Evolutionary conservation across 2,329 filamentous ascomycete genomes (phyloP).

Genomic region (Geosmithia flava): DNA sequence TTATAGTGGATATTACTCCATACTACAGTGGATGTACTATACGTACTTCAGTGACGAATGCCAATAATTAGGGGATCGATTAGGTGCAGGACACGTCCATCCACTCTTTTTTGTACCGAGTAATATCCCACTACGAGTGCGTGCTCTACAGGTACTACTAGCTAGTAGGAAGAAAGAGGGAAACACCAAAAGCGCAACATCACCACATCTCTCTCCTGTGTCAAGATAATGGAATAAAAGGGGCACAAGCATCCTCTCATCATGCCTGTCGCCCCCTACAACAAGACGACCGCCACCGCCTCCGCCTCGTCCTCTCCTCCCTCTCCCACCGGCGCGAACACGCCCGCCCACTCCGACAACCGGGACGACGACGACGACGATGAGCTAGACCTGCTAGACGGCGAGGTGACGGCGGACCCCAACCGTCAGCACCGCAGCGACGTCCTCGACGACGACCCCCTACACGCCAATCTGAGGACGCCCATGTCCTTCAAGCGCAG

Average conservation of each 20-base stretch:
- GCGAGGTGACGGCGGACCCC: constrained; percentile 22
- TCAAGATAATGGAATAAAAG: constrained; percentile 15
- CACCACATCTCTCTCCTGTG: background rate
- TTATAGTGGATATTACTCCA: background rate
- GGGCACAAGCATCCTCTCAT: constrained; percentile 9
- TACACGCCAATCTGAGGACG: constrained; percentile 34
- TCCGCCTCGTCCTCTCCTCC: constrained; percentile 22
- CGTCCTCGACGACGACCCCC: constrained; percentile 43
- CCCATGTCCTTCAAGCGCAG: constrained; percentile 62
- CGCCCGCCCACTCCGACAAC: constrained; percentile 18
- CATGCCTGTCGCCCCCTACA: constrained; percentile 25
- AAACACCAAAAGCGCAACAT: no score
- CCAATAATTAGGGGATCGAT: background rate
- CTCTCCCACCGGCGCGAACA: constrained; percentile 12
- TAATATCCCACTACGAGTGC: no score
- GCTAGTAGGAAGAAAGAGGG: no score
- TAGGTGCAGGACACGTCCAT: background rate
- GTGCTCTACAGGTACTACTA: no score
- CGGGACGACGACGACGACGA: constrained; percentile 31
- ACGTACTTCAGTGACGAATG: background rate
- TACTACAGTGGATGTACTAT: background rate
- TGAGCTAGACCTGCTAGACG: constrained; percentile 30
- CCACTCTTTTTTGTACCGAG: background rate
- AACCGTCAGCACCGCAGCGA: constrained; percentile 11
- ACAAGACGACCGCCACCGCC: constrained; percentile 11